Percentiles rank a stretch among this genome's conserved stretches.
These are phyloP conservation scores for Aspergillus aculeatus DNA, from an alignment of 2,329 filamentous ascomycete genomes.

Conservation along the genomic window DNA sequence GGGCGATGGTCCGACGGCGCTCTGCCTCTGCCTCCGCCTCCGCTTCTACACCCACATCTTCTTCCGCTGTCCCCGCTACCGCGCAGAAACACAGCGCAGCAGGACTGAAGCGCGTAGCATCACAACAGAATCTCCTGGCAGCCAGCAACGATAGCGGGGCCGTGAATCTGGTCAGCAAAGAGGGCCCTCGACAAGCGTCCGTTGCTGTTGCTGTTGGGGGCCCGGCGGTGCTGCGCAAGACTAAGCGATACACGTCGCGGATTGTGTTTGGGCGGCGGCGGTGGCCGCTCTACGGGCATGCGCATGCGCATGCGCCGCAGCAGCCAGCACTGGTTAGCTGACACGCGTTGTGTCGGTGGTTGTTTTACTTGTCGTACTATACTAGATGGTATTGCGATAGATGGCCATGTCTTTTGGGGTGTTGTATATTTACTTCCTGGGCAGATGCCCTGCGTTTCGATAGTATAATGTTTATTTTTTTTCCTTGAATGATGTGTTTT, in stretches of 20 bases:
- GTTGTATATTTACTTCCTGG: too few species aligned
- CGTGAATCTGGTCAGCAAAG: background rate
- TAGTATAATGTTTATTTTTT: too few species aligned
- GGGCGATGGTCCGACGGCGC: slow-evolving; percentile 13
- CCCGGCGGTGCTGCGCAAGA: background rate
- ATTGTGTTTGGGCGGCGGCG: slow-evolving; percentile 4
- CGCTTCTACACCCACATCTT: background rate
- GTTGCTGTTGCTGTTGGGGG: too few species aligned
- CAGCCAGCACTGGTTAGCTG: slow-evolving; percentile 2
- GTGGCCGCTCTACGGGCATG: background rate
- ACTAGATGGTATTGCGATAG: background rate
- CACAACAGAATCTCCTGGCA: background rate
- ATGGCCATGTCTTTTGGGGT: too few species aligned
- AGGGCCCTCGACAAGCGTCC: background rate
- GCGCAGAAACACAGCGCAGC: background rate
- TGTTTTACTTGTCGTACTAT: background rate
- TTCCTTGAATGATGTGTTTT: too few species aligned
- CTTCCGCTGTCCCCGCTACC: too few species aligned
- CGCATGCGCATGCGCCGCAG: background rate
- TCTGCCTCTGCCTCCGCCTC: background rate
- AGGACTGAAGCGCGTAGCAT: background rate
- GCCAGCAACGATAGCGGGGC: background rate
- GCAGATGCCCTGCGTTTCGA: too few species aligned
- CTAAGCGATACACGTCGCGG: background rate
- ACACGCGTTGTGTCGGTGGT: background rate